Percentiles rank a stretch among this genome's conserved stretches.
These are phyloP conservation scores for Diplogelasinospora grovesii DNA, from an alignment of 495 filamentous ascomycete species.

Conservation along the genomic window DNA sequence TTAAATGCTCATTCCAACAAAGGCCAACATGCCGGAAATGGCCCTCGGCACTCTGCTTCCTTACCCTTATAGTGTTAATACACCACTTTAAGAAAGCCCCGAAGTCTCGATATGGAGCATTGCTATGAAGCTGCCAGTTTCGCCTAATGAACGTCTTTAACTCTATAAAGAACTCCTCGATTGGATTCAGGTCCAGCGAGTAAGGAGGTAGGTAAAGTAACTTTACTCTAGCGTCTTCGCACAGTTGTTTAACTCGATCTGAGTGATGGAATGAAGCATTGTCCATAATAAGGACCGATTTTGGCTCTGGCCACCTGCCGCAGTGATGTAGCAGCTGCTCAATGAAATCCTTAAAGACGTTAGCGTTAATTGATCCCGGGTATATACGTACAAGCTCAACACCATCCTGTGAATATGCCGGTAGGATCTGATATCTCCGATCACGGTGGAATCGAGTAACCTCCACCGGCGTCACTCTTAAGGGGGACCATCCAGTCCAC, in stretches of 20 bases:
- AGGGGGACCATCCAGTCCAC: constrained; percentile 2
- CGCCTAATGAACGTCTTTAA: constrained; percentile 4
- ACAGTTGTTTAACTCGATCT: constrained; percentile 2
- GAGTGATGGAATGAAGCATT: constrained; percentile 6
- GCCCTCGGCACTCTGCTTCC: neutral
- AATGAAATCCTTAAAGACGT: neutral
- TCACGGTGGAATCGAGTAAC: constrained; percentile 1
- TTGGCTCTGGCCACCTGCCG: constrained; percentile 5
- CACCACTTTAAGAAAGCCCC: neutral
- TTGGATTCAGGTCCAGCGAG: constrained; percentile 8
- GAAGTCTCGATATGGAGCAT: neutral
- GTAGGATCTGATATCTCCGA: constrained; percentile 2
- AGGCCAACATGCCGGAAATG: neutral
- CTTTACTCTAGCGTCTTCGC: neutral
- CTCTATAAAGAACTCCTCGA: constrained; percentile 10
- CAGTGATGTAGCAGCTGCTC: neutral
- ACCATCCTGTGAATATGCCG: constrained; percentile 5
- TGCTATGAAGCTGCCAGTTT: neutral
- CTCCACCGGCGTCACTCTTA: neutral
- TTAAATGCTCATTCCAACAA: no score
- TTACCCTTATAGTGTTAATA: neutral
- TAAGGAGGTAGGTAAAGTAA: constrained; percentile 3
- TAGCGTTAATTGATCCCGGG: neutral
- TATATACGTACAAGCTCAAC: neutral
- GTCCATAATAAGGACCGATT: constrained; percentile 4